These are phyloP conservation scores for Tothia fuscella DNA, from an alignment of 2,329 filamentous ascomycete genomes.

Conservation along the genomic window DNA sequence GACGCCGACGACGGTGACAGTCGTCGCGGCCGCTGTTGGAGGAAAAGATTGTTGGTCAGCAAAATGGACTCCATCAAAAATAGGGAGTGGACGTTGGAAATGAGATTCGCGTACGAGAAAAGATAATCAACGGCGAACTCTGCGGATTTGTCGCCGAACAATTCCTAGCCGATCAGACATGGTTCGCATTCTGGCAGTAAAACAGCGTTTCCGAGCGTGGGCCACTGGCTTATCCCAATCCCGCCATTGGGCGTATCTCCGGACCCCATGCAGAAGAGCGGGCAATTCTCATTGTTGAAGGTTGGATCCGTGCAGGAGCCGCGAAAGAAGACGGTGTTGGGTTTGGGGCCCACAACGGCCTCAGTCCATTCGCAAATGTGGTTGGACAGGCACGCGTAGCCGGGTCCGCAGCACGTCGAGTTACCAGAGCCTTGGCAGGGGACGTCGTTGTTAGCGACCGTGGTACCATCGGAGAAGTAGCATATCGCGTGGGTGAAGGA, in stretches of 20 bases:
- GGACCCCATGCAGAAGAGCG: conserved; percentile 20
- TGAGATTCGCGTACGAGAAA: too few species aligned
- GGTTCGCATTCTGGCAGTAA: too few species aligned
- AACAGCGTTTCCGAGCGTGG: too few species aligned
- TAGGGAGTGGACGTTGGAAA: too few species aligned
- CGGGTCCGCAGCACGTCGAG: conserved; percentile 25
- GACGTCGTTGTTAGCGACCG: conserved; percentile 19
- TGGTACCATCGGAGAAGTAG: conserved; percentile 18
- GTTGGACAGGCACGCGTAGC: conserved; percentile 26
- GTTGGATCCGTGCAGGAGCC: conserved; percentile 25
- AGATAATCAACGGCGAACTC: too few species aligned
- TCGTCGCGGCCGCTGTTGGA: too few species aligned
- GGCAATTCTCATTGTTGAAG: conserved; percentile 23
- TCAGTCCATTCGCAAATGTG: conserved; percentile 20
- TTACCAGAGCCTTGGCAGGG: conserved; percentile 21
- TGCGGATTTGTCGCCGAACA: too few species aligned
- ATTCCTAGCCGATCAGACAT: too few species aligned
- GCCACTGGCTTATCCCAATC: too few species aligned
- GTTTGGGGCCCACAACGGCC: conserved; percentile 10
- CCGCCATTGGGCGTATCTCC: conserved; percentile 12
- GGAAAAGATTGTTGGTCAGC: too few species aligned
- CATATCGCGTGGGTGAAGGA: not conserved
- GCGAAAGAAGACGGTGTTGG: conserved; percentile 19
- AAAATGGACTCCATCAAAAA: too few species aligned
- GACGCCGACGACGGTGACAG: too few species aligned